Evolutionary conservation across 495 filamentous ascomycete species (phyloP), one percentile per base, ranked within the genome.

Genomic region (Xylaria bambusicola): DNA sequence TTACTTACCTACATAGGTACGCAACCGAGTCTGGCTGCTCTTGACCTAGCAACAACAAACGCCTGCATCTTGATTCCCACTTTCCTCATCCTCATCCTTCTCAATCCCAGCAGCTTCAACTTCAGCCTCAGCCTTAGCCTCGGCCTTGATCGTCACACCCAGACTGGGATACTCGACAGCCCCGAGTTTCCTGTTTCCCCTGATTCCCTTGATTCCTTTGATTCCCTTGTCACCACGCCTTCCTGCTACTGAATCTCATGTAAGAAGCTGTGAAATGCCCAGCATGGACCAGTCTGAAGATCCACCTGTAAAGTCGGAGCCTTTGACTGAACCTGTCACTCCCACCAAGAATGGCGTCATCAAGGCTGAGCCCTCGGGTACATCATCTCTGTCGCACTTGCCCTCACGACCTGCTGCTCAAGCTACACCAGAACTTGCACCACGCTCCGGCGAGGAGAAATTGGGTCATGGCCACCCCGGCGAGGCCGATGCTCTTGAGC

Each of bases 401-500:
- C 52, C 26, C 5, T 8, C 33, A 17, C 50, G 15, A 52, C 13
- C 7, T 8, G 38, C n/a, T 1, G 38, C 26, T 15, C 23, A 20
- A 13, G 13, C 41, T 44, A 6, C 6, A 6, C 36, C 36, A 13
- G 36, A 38, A 38, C 12, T 15, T 38, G n/a, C 18, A 44, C 18
- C 17, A 31, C 36, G 17, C 24, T 44, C n/a, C n/a, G 24, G 9
- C 3, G 52, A 54, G n/a, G 17, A 31, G 15, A n/a, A n/a, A n/a
- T n/a, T 23, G 24, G 52, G 26, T 23, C 10, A 33, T 33, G 41
- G 6, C 13, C 24, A 18, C 4, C 15, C 45, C 21, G 12, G n/a
- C 3, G 20, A 50, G 17, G 4, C 26, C 9, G 9, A 18, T n/a
- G 56, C 65, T 38, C 69, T 75, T 23, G 55, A 66, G 38, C 40